phyloP scores from a whole-genome alignment of 257 asterid species.

The Osmanthus fragrans region DNA sequence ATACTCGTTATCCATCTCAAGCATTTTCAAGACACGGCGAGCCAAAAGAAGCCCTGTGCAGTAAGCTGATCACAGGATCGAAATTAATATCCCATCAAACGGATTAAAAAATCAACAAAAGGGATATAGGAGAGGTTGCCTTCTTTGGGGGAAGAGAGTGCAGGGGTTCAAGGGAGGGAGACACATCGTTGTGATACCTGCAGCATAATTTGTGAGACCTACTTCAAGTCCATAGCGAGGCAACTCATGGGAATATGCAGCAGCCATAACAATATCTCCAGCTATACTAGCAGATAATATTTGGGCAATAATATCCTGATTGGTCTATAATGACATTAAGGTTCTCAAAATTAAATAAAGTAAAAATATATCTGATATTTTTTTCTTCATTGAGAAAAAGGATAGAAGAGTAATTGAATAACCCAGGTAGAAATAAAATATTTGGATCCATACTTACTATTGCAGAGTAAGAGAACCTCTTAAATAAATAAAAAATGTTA shows the following conservation, averaged over 20 bases:
- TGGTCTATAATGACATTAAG: slow-evolving; percentile 40
- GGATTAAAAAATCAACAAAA: not conserved
- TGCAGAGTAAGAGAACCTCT: not conserved
- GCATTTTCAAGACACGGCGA: slow-evolving; percentile 46
- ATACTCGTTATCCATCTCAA: slow-evolving; percentile 49
- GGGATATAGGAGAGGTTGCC: not conserved
- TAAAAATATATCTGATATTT: not conserved
- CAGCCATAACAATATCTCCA: slow-evolving; percentile 49
- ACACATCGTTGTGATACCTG: slow-evolving; percentile 30
- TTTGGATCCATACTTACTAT: not conserved
- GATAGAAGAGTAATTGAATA: not conserved
- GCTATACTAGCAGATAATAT: slow-evolving; percentile 44
- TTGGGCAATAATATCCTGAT: slow-evolving; percentile 48
- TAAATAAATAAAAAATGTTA: too few species aligned
- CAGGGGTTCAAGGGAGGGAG: not conserved
- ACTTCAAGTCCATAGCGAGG: slow-evolving; percentile 49
- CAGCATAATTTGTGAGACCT: slow-evolving; percentile 59
- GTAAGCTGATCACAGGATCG: slow-evolving; percentile 35
- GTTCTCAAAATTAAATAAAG: not conserved
- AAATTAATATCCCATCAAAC: not conserved
- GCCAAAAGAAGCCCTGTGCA: slow-evolving; percentile 56
- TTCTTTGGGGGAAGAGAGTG: not conserved
- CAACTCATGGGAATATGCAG: slow-evolving; percentile 51
- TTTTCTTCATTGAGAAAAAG: not conserved
- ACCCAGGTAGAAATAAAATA: not conserved